Conservation (phyloP, 192 early-diverging fungal genomes). For the Umbelopsis isabellina region DNA sequence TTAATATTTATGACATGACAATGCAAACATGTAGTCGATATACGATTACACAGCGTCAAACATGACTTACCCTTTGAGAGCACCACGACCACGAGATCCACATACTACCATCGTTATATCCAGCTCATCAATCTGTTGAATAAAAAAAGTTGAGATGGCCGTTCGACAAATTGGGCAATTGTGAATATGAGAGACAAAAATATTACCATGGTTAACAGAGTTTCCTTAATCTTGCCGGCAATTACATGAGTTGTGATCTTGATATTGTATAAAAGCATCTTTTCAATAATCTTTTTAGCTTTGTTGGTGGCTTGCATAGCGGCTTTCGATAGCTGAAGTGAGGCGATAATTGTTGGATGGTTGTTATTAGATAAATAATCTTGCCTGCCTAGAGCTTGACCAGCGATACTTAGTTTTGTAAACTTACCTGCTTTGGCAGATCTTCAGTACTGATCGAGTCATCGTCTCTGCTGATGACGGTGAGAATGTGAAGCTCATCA, state of each 20-base stretch:
- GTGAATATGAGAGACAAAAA: neutral
- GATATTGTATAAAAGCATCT: slow-evolving; percentile 43
- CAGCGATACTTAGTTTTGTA: neutral
- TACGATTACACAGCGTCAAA: neutral
- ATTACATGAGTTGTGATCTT: slow-evolving; percentile 32
- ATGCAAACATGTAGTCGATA: no score
- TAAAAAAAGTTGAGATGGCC: neutral
- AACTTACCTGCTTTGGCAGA: slow-evolving; percentile 1
- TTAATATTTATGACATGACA: neutral
- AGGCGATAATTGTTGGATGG: no score
- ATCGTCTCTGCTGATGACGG: slow-evolving; percentile 48
- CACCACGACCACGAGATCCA: slow-evolving; percentile 50
- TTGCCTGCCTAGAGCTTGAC: neutral
- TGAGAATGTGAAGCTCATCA: slow-evolving; percentile 52
- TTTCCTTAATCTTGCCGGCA: slow-evolving; percentile 36
- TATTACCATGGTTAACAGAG: slow-evolving; percentile 33
- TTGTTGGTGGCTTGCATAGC: neutral
- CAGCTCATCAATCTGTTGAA: slow-evolving; percentile 42
- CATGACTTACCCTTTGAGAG: slow-evolving; percentile 50
- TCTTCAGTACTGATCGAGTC: neutral
- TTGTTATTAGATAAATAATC: no score
- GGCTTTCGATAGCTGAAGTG: neutral
- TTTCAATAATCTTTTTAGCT: slow-evolving; percentile 22
- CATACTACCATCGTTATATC: slow-evolving; percentile 54
- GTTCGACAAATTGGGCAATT: neutral